Evolutionary conservation across 345 rosid genomes (phyloP).

Genomic region (Balakata baccata): DNA sequence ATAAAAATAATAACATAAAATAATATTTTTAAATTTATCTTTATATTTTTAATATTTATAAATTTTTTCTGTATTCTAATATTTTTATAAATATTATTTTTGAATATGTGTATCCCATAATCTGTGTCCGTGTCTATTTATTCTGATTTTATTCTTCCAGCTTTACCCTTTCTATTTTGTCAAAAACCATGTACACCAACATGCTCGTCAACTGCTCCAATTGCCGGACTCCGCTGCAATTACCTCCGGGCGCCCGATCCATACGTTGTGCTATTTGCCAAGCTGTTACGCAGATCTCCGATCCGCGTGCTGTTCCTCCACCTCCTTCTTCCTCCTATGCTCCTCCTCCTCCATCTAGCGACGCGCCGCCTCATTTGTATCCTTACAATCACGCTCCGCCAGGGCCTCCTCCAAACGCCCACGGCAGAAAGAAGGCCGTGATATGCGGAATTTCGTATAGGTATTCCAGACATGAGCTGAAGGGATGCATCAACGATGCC

Average conservation of each 20-base stretch:
- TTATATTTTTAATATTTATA: no score
- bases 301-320: slow-evolving; percentile 53
- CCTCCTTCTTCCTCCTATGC: slow-evolving; percentile 19
- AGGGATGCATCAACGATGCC: slow-evolving; percentile 89
- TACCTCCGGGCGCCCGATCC: slow-evolving; percentile 72
- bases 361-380: slow-evolving; percentile 32
- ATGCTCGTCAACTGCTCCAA: slow-evolving; percentile 69
- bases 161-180: not conserved
- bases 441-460: slow-evolving; percentile 79
- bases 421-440: slow-evolving; percentile 78
- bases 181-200: slow-evolving; percentile 14
- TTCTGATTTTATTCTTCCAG: no score
- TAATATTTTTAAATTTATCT: no score
- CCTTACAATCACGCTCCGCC: slow-evolving; percentile 52
- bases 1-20: no score
- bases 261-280: slow-evolving; percentile 79
- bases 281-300: slow-evolving; percentile 67
- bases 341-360: slow-evolving; percentile 2
- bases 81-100: no score
- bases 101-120: no score
- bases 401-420: slow-evolving; percentile 53
- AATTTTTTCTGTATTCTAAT: no score
- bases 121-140: no score
- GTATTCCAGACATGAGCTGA: slow-evolving; percentile 73
- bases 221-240: slow-evolving; percentile 75